Base-by-base conservation (phyloP, 2,329 filamentous ascomycete genomes). In the Beauveria australis region DNA sequence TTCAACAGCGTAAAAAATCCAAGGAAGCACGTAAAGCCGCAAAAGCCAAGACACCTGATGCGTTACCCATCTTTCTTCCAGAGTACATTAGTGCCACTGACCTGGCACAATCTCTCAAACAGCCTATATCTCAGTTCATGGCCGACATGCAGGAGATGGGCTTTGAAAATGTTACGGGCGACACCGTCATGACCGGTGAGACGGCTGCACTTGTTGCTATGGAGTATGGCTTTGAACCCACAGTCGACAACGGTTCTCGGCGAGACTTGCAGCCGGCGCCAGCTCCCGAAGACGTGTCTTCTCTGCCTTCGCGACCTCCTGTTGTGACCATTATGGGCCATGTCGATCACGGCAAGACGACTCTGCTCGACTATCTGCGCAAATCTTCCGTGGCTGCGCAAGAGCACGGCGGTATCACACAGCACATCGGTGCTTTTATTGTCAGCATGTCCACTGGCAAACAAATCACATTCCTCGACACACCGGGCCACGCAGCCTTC, bases 281-380 rank as follows among this genome's bases (percentile, higher is more conserved):
- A 1, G 76, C 81, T 28, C 83, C 85, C 9, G 86, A 86, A 67
- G 90, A 93, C 71, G 81, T 78, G 53, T 84, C 88, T 0, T 67
- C 73, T 16, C 74, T 97, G 8, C 91, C 92, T 2, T 74, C 78
- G 40, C 85, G 95, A 18, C 93, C 94, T 8, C 95, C 94, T 0
- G 91, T 99, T 41, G 92, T 99, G 44, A 97, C 95, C 0, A 99
- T 99, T 69, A 99, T 99, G 95, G 94, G 94, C 2, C 94, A 99
- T 66, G 94, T 99, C 67, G 95, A 99, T 71, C 94, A 99, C 72
- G 94, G 94, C 59, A 99, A 99, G 78, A 99, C 94, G 0, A 99
- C 95, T 0, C 86, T 99, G 47, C 80, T 99, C 10, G 94, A 99
- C 71, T 97, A 88, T 76, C 79, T 99, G 49, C 89, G 94, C 43